Evolutionary conservation across 2,329 filamentous ascomycete species (phyloP).

Genomic region (Capronia americana): DNA sequence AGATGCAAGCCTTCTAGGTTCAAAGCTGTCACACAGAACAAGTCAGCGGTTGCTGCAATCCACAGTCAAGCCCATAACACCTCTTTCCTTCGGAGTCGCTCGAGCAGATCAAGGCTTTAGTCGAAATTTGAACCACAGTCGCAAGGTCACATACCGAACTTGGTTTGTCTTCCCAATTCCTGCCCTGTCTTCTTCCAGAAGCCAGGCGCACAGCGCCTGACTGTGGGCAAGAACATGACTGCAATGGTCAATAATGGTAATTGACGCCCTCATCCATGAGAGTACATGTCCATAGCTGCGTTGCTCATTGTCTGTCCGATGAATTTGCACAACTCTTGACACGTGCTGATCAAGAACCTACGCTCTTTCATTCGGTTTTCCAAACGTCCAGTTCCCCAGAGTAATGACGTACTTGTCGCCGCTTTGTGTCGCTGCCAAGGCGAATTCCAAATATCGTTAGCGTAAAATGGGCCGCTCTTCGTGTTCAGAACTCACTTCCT

Average conservation of each 20-base stretch:
- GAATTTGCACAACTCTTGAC: background rate
- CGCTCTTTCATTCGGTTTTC: background rate
- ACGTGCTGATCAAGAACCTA: background rate
- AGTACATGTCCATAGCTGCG: background rate
- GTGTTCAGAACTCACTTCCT: background rate
- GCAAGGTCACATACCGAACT: constrained; percentile 36
- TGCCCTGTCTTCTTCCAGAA: constrained; percentile 40
- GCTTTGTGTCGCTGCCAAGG: background rate
- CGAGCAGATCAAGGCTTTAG: background rate
- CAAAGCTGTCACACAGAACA: constrained; percentile 31
- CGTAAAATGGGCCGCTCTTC: background rate
- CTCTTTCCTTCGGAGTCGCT: background rate
- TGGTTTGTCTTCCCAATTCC: constrained; percentile 38
- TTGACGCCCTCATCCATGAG: background rate
- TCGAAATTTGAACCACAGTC: background rate
- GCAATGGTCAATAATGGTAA: background rate
- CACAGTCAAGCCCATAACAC: background rate
- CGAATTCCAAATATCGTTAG: background rate
- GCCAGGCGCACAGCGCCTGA: constrained; percentile 39
- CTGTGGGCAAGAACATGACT: constrained; percentile 35
- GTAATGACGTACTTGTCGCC: background rate
- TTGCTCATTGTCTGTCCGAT: constrained; percentile 2
- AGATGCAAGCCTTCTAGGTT: constrained; percentile 39
- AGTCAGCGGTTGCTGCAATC: constrained; percentile 3
- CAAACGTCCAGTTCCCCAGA: background rate